Percentiles rank a stretch among this genome's conserved stretches.
Evolutionary conservation across 352 stramenopile species (phyloP).

Genomic region (Pythium graminicola): DNA sequence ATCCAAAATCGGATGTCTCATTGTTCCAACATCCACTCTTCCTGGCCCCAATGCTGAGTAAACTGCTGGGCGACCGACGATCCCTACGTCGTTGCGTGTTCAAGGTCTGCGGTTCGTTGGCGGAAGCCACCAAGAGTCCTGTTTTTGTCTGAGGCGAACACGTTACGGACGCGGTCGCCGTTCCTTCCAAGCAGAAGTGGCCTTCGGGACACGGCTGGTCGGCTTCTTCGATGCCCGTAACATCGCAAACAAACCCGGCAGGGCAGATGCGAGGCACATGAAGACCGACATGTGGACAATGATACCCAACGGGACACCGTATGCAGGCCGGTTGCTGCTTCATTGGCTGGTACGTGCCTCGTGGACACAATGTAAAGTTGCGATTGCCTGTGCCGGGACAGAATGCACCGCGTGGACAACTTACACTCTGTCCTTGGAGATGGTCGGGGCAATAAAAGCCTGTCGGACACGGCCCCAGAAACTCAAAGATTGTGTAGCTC

Average conservation of each 20-base stretch:
- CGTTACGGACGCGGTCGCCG: conserved; percentile 88
- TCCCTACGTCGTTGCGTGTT: conserved; percentile 37
- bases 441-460: conserved; percentile 85
- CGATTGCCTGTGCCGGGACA: conserved; percentile 69
- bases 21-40: conserved; percentile 93
- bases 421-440: conserved; percentile 32
- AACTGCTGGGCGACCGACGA: conserved; percentile 8
- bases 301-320: conserved; percentile 92
- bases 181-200: conserved; percentile 95
- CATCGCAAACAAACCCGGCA: conserved; percentile 92
- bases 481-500: conserved; percentile 67
- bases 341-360: conserved; percentile 91
- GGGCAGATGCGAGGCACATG: conserved; percentile 92
- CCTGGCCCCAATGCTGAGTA: conserved; percentile 50
- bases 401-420: conserved; percentile 69
- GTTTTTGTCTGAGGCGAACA: conserved; percentile 53
- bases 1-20: conserved; percentile 91
- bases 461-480: conserved; percentile 72
- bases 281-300: conserved; percentile 91
- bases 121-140: conserved; percentile 32
- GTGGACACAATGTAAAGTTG: conserved; percentile 93
- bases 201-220: conserved; percentile 93
- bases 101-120: conserved; percentile 29
- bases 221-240: conserved; percentile 87
- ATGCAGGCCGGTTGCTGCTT: conserved; percentile 77